Conservation (phyloP, 2,329 filamentous ascomycete species). For the Fusarium camptoceras region DNA sequence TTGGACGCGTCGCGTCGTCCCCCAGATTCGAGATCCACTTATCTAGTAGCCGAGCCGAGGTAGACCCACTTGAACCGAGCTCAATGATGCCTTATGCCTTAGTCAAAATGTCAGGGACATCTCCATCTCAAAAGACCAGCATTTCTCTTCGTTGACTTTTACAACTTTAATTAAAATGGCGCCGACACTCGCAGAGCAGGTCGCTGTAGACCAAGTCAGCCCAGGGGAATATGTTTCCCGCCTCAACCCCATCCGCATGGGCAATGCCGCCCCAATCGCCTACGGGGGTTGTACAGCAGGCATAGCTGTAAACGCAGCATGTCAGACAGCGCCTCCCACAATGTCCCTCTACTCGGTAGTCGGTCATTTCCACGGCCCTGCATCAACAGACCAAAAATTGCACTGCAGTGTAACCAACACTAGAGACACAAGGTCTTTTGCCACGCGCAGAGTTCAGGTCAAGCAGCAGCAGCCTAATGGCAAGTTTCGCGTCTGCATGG, state of each 20-base stretch:
- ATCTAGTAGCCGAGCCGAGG: constrained; percentile 9
- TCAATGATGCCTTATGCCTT: neutral
- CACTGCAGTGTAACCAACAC: constrained; percentile 51
- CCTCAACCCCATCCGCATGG: constrained; percentile 47
- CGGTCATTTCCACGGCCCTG: constrained; percentile 61
- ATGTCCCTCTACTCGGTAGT: constrained; percentile 60
- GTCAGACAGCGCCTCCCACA: constrained; percentile 49
- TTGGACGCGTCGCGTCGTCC: neutral
- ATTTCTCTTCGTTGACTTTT: neutral
- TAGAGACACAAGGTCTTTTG: constrained; percentile 61
- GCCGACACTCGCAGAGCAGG: constrained; percentile 29
- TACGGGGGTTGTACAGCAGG: constrained; percentile 60
- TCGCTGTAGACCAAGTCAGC: constrained; percentile 39
- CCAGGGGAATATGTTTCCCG: constrained; percentile 45
- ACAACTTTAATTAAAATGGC: constrained; percentile 13
- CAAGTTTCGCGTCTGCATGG: constrained; percentile 53
- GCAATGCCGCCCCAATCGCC: constrained; percentile 52
- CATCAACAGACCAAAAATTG: constrained; percentile 54
- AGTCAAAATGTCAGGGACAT: neutral
- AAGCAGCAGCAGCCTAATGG: constrained; percentile 55
- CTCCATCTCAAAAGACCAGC: neutral
- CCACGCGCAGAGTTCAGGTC: constrained; percentile 59
- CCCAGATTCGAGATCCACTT: neutral
- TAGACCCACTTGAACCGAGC: constrained; percentile 11
- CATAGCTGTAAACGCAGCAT: constrained; percentile 57